Conservation (phyloP, 2,329 filamentous ascomycete genomes). For the Albifimbria verrucaria region DNA sequence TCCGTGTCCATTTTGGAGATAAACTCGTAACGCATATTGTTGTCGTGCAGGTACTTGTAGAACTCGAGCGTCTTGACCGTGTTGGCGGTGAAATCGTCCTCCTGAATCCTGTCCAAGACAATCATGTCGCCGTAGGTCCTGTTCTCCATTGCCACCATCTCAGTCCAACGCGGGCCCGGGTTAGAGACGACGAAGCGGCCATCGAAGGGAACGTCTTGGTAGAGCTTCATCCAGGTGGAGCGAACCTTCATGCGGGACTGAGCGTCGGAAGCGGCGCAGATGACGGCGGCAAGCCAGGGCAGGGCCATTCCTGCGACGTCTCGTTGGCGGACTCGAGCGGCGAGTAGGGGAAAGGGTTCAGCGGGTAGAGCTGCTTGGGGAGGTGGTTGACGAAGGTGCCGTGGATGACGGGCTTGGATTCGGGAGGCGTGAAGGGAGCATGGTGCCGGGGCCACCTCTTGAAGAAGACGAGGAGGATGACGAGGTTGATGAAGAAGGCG, state of each 20-base stretch:
- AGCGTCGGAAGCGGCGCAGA: slow-evolving; percentile 22
- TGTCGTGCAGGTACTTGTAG: slow-evolving; percentile 24
- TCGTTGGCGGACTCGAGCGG: slow-evolving; percentile 11
- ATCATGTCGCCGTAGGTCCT: slow-evolving; percentile 30
- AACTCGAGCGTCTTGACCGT: slow-evolving; percentile 31
- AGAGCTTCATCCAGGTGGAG: slow-evolving; percentile 28
- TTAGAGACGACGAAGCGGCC: slow-evolving; percentile 28
- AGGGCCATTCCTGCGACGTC: neutral
- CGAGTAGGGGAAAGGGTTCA: slow-evolving; percentile 20
- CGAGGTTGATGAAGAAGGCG: neutral
- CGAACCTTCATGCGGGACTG: slow-evolving; percentile 27
- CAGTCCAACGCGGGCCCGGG: slow-evolving; percentile 21
- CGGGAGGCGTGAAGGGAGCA: neutral
- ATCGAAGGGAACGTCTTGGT: slow-evolving; percentile 23
- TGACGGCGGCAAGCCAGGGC: slow-evolving; percentile 27
- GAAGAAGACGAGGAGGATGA: neutral
- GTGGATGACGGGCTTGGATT: neutral
- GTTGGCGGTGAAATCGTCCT: slow-evolving; percentile 27
- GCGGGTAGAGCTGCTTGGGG: slow-evolving; percentile 8
- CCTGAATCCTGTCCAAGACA: slow-evolving; percentile 26
- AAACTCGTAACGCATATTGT: slow-evolving; percentile 21
- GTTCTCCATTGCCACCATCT: slow-evolving; percentile 24
- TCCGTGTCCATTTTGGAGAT: slow-evolving; percentile 31
- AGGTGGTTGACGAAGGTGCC: neutral
- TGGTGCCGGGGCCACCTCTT: neutral